phyloP scores from a whole-genome alignment of 371 early-diverging fungal species.

The Conidiobolus incongruus region DNA sequence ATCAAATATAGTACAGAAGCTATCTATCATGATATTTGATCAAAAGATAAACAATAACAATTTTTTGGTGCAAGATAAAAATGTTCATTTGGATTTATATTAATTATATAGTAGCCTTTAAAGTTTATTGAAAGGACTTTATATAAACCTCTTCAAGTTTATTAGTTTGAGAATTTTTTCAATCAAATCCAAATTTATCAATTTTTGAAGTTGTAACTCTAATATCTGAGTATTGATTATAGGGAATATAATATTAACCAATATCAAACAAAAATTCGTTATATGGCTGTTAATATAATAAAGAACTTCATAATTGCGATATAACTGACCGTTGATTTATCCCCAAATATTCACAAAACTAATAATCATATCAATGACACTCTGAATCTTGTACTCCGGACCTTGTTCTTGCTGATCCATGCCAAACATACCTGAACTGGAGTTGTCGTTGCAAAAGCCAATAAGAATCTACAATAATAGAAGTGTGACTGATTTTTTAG shows the following conservation, averaged over 20 bases:
- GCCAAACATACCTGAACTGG: slow-evolving; percentile 27
- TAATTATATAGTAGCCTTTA: no score
- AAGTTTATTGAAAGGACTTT: no score
- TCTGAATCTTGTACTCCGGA: slow-evolving; percentile 35
- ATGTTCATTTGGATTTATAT: no score
- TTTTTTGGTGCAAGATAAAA: no score
- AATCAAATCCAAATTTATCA: no score
- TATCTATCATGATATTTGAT: no score
- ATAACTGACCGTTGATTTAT: slow-evolving; percentile 4
- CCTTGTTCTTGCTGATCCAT: slow-evolving; percentile 34
- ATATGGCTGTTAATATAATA: not conserved
- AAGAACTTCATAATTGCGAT: not conserved
- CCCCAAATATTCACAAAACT: slow-evolving; percentile 39
- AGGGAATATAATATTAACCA: not conserved
- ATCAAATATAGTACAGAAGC: no score
- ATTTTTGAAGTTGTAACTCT: not conserved
- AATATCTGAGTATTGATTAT: not conserved
- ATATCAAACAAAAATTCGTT: not conserved
- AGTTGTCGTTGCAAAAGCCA: slow-evolving; percentile 29
- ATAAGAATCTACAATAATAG: slow-evolving; percentile 23
- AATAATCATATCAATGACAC: slow-evolving; percentile 29
- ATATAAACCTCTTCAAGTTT: no score
- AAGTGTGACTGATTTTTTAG: slow-evolving; percentile 16
- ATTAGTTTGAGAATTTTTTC: no score
- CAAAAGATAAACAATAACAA: no score